phyloP scores from a whole-genome alignment of 1,284 basidiomycete species.

The Cryptococcus neoformans region DNA sequence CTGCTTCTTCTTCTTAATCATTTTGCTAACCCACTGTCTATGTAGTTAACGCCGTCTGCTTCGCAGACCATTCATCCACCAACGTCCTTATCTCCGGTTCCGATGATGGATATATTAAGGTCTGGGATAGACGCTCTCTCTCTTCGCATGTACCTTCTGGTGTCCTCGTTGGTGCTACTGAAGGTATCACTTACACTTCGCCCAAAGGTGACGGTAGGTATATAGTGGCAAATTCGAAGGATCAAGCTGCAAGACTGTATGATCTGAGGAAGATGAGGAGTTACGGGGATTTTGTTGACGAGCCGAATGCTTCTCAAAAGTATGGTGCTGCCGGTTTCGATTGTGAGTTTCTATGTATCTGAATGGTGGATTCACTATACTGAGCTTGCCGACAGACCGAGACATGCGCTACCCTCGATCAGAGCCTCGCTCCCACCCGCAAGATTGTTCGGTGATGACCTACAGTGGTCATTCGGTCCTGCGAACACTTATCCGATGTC shows the following conservation, averaged over 20 bases:
- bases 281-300: slow-evolving; percentile 63
- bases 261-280: slow-evolving; percentile 90
- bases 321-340: slow-evolving; percentile 72
- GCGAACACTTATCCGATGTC: slow-evolving; percentile 89
- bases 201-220: slow-evolving; percentile 90
- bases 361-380: neutral
- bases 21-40: neutral
- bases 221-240: slow-evolving; percentile 95
- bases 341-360: slow-evolving; percentile 54
- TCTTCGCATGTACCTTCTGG: slow-evolving; percentile 80
- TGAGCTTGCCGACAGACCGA: slow-evolving; percentile 53
- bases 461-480: slow-evolving; percentile 91
- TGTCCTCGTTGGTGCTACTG: slow-evolving; percentile 89
- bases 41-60: slow-evolving; percentile 87
- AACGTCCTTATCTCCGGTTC: slow-evolving; percentile 93
- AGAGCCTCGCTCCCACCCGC: slow-evolving; percentile 59
- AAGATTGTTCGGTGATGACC: slow-evolving; percentile 93
- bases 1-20: neutral
- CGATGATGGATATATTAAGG: slow-evolving; percentile 90
- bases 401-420: slow-evolving; percentile 55
- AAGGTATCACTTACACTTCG: slow-evolving; percentile 86
- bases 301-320: slow-evolving; percentile 50
- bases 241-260: slow-evolving; percentile 89
- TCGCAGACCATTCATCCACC: slow-evolving; percentile 86
- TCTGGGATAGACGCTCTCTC: slow-evolving; percentile 94